These are phyloP conservation scores for Phylloporus scabripes DNA, from an alignment of 768 basidiomycete species.

Conservation along the genomic window DNA sequence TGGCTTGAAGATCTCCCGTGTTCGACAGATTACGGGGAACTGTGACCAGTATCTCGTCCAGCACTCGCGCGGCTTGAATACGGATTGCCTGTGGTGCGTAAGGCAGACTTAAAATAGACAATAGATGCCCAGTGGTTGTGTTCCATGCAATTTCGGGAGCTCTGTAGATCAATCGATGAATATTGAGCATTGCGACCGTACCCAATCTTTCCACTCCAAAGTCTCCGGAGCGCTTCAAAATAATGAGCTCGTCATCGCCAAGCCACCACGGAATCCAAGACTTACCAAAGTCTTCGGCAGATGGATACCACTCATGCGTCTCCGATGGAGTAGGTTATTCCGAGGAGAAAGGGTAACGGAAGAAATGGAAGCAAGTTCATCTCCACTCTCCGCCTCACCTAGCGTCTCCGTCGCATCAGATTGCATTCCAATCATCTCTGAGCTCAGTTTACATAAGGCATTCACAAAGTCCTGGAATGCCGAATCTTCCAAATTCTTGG, in stretches of 20 bases:
- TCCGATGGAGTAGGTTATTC: slow-evolving; percentile 45
- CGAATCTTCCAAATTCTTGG: slow-evolving; percentile 74
- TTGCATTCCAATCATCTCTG: slow-evolving; percentile 92
- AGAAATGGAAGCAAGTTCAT: slow-evolving; percentile 32
- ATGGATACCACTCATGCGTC: slow-evolving; percentile 85
- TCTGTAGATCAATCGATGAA: slow-evolving; percentile 82
- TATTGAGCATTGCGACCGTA: slow-evolving; percentile 72
- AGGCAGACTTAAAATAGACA: slow-evolving; percentile 66
- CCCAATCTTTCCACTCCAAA: slow-evolving; percentile 91
- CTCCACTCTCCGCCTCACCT: slow-evolving; percentile 27
- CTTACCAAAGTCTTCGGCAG: slow-evolving; percentile 72
- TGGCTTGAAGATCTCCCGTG: slow-evolving; percentile 55
- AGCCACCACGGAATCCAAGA: slow-evolving; percentile 4
- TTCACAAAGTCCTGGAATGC: slow-evolving; percentile 75
- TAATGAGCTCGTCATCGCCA: not conserved
- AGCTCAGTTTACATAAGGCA: slow-evolving; percentile 80
- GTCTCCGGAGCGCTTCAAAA: slow-evolving; percentile 74
- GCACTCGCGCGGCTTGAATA: slow-evolving; percentile 79
- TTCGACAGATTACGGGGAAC: slow-evolving; percentile 68
- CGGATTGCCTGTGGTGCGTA: slow-evolving; percentile 74
- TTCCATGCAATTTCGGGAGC: slow-evolving; percentile 83
- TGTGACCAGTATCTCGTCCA: slow-evolving; percentile 77
- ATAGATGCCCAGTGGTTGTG: slow-evolving; percentile 70
- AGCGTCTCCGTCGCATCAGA: slow-evolving; percentile 33
- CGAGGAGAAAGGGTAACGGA: slow-evolving; percentile 37